Evolutionary conservation across 208 protist genomes (phyloP), one percentile per base, ranked within the genome.

Genomic region (Trypanosoma grayi): DNA sequence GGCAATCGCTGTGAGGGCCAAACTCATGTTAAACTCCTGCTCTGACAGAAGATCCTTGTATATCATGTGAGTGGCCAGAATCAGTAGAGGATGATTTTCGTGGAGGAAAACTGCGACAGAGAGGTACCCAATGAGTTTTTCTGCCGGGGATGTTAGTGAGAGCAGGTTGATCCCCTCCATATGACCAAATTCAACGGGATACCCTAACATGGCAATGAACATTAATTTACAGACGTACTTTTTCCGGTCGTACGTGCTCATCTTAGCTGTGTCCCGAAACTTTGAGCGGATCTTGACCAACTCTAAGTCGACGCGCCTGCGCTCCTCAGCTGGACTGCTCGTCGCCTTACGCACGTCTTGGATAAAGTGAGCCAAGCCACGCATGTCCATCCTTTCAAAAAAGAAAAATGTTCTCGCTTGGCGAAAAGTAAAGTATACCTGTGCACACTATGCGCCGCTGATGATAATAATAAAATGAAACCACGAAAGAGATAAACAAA

Each of bases 211-310:
- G 48, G 96, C 97, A 64, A 99, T 99, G 79, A 99, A 99, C 63
- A 99, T 90, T 11, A 99, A 82, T 81, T 99, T 99, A 79, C 94
- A 98, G 27, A 99, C 94, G 75, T 99, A 99, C 78, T 99, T 99
- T 70, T 99, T 99, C 13, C 93, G 76, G 54, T 99, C 83, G 75
- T 99, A 99, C 25, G 73, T 81, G 37, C 73, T 97, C 74, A 98
- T 85, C 41, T 66, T 66, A 11, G 58, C 54, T 0, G 66, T 65
- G 25, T 92, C 76, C 34, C 94, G 92, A 74, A 99, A 99, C 66
- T 99, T 97, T 18, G 89, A 82, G 27, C 99, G 89, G 41, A 99
- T 99, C 63, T 99, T 99, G 3, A 91, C 96, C 25, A 99, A 84
- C 75, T 99, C 99, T 55, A 99, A 98, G 40, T 99, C 95, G 14